Evolutionary conservation across 768 basidiomycete genomes (phyloP), one percentile per base, ranked within the genome.

Genomic region (Cantharellus anzutake): DNA sequence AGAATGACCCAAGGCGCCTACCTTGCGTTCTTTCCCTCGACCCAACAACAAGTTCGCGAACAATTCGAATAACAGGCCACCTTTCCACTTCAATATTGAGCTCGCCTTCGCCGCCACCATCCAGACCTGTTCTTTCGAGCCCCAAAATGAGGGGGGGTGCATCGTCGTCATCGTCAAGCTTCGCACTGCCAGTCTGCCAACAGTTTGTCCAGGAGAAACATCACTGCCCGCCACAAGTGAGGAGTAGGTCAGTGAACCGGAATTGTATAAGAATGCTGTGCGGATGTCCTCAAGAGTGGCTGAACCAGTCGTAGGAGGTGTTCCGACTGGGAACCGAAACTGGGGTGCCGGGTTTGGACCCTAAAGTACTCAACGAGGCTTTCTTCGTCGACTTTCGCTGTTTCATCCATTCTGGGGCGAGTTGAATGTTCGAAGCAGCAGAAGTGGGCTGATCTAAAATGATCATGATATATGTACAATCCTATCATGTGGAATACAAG

Each of bases 1-100:
- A 48, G 42, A 50, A 57, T 20, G 57, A 48, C 29, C 52, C 42
- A 20, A 34, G 57, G 41, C 60, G 68, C 76, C 66, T 66, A 91
- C 91, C 85, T 91, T 93, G 75, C 83, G 89, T 75, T 94, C 91
- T 29, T 74, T 72, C 58, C 91, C 88, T 60, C 73, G 92, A 92
- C 60, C 87, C 85, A 50, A 68, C 76, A 39, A 78, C 81, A 34
- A 76, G 72, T 67, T 90, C 88, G 61, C 83, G 81, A 35, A 90
- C 86, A 64, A 93, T 82, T 60, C 89, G 20, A 29, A 29, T 29
- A 1, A 29, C 89, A 61, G 90, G 85, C 84, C 86, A 89, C 63
- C 84, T 76, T 70, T 90, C 89, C 11, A 91, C 87, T 71, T 91
- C 89, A 48, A 89, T 73, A 51, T 84, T 86, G 41, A 92, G 76